Base-by-base conservation (phyloP, 2,329 filamentous ascomycete species). In the Colletotrichum sp. region DNA sequence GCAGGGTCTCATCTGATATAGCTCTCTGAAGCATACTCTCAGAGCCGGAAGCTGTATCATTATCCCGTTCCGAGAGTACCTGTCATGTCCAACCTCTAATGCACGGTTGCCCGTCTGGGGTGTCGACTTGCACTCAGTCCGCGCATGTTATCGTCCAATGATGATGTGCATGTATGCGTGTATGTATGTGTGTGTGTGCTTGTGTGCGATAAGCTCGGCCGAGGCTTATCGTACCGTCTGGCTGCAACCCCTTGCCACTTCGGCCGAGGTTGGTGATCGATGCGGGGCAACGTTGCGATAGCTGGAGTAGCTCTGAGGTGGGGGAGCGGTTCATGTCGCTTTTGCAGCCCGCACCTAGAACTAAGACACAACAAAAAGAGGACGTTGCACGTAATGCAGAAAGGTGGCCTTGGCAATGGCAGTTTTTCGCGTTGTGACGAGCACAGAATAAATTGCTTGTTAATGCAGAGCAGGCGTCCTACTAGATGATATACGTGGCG, bases 271-370 rank as follows among this genome's bases (percentile, higher is more conserved):
- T 48, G 38, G 18, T n/a, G 18, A 48, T 48, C 38, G 0, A 48
- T 48, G 38, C 38, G 38, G 38, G 38, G 38, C 18, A n/a, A 48
- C 38, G 1, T 1, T 48, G 18, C 38, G 38, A 48, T n/a, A 48
- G 6, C 18, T 48, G 18, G 1, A 2, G 38, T 43, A 5, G 38
- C 18, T 6, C 3, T 5, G 38, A 0, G 2, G 5, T 3, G 38
- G 38, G 5, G 1, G 38, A 43, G 9, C n/a, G 38, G 38, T 9
- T 5, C 16, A 43, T 43, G n/a, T n/a, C n/a, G n/a, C n/a, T n/a
- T n/a, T n/a, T n/a, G n/a, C n/a, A n/a, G n/a, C n/a, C n/a, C n/a
- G n/a, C n/a, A n/a, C n/a, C n/a, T n/a, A n/a, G n/a, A n/a, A n/a
- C n/a, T n/a, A n/a, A n/a, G n/a, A n/a, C n/a, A n/a, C n/a, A n/a